Evolutionary conservation across 2,329 filamentous ascomycete species (phyloP), one percentile per base, ranked within the genome.

Genomic region (Fusarium armeniacum): DNA sequence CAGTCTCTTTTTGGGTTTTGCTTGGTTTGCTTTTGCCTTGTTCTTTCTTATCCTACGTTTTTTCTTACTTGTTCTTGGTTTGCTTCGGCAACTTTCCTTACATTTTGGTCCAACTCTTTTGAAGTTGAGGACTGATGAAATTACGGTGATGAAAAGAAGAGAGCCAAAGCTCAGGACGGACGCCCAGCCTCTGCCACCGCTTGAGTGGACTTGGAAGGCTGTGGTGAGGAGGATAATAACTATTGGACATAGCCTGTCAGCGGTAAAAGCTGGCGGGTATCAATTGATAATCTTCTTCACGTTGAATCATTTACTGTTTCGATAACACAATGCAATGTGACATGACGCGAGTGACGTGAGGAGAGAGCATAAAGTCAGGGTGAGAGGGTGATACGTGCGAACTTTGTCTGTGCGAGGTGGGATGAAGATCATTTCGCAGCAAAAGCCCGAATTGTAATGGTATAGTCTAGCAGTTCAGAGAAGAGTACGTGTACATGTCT

Each of bases 111-210:
- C 68, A 50, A 40, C 55, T 58, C 38, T 62, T 65, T 71, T 70
- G 52, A 40, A 47, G 36, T 70, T 64, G 43, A 73, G 72, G 72
- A 72, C 70, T 74, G 67, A 74, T 69, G 72, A 74, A 74, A 74
- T 73, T 69, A 74, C 70, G 68, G 72, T 74, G 72, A 74, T 72
- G 72, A 71, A 70, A 61, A 58, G 50, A 55, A 61, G 58, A 64
- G 44, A 62, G 58, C 64, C 63, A 65, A 68, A 57, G 64, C 65
- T 69, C 50, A 57, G 49, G 47, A 53, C 30, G 49, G 47, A 53
- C 40, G 53, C 65, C 60, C 57, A 47, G 54, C 46, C 51, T 20
- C 35, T 20, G 24, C 18, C 35, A 41, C 50, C 24, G 59, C 40
- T 44, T 57, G 43, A 58, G 61, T 52, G 55, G 53, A 58, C 52